Percentiles rank a stretch among this genome's conserved stretches.
These are phyloP conservation scores for Hortaea sp. DNA, from an alignment of 2,329 filamentous ascomycete species.

Conservation along the genomic window DNA sequence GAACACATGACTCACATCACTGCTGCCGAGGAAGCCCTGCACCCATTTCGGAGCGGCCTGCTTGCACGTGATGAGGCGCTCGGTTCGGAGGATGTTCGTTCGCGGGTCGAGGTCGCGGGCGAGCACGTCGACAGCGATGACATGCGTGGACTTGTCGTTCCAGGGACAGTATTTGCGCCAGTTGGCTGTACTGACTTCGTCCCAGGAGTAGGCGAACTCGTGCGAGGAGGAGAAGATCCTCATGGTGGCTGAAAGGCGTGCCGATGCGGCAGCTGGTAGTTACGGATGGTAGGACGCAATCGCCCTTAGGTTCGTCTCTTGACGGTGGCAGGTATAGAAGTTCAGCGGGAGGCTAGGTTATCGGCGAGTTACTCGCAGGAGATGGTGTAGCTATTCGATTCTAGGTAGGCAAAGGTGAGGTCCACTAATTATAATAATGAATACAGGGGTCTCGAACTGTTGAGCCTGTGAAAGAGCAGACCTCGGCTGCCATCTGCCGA, in stretches of 20 bases:
- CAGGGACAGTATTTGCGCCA: conserved; percentile 98
- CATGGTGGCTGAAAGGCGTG: conserved; percentile 48
- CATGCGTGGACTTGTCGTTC: conserved; percentile 95
- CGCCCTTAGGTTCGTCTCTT: not conserved
- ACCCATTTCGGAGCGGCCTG: conserved; percentile 72
- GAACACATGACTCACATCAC: conserved; percentile 79
- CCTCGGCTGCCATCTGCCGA: no score
- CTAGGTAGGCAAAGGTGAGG: no score
- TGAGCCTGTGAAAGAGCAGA: no score
- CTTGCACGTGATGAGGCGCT: conserved; percentile 55
- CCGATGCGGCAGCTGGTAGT: not conserved
- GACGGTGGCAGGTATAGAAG: not conserved
- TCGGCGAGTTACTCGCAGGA: no score
- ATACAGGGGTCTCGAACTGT: no score
- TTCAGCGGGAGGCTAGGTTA: not conserved
- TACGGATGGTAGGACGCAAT: not conserved
- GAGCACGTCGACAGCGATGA: conserved; percentile 89
- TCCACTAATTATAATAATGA: no score
- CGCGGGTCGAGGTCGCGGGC: conserved; percentile 55
- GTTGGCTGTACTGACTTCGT: conserved; percentile 93
- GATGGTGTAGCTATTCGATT: no score
- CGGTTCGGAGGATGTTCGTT: conserved; percentile 62
- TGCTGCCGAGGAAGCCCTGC: conserved; percentile 64
- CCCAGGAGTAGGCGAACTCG: conserved; percentile 97
- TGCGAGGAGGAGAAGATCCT: conserved; percentile 88